Base-by-base conservation (phyloP, 345 rosid species). In the Firmiana major region DNA sequence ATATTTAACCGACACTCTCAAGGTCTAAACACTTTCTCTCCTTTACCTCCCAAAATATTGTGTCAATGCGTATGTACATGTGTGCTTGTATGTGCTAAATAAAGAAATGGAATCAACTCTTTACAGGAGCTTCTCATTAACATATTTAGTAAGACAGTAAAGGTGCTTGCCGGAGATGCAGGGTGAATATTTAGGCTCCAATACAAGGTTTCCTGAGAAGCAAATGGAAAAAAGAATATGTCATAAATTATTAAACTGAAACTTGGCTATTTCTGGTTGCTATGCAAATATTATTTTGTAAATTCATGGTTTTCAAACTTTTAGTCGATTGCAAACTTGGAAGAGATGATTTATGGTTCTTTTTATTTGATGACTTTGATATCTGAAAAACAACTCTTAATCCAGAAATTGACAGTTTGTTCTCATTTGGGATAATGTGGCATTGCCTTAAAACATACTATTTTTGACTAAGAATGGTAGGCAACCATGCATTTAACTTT, bases 1-100 rank as follows among this genome's bases (percentile, higher is more conserved):
- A 19, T 48, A 34, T 84, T 86, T 77, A 82, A 84, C 73, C 82
- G 46, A 42, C 85, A 84, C 60, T 80, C 87, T 11, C 85, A 78
- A 54, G 89, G 89, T 86, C 46, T 59, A 9, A 19, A 13, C 34
- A 31, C 75, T 26, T 46, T 58, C 71, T 80, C 45, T 54, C 80
- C 45, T n/a, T 34, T 55, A 7, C 0, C 59, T 24, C 60, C 3
- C 60, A 9, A 71, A 49, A 17, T 71, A 24, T 71, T 6, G 31
- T 71, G 19, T 71, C 63, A 34, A 71, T 36, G 13, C n/a, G 7
- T 53, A 42, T 53, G 5, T 40, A 16, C 17, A 19, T 0, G 7
- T 49, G 21, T 49, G n/a, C 21, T 22, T 70, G 24, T 40, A 16
- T 70, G 59, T 31, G 42, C 60, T 28, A 49, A 15, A 28, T 28